Evolutionary conservation across 306 rosid species (phyloP).

Genomic region (Quercus suber): DNA sequence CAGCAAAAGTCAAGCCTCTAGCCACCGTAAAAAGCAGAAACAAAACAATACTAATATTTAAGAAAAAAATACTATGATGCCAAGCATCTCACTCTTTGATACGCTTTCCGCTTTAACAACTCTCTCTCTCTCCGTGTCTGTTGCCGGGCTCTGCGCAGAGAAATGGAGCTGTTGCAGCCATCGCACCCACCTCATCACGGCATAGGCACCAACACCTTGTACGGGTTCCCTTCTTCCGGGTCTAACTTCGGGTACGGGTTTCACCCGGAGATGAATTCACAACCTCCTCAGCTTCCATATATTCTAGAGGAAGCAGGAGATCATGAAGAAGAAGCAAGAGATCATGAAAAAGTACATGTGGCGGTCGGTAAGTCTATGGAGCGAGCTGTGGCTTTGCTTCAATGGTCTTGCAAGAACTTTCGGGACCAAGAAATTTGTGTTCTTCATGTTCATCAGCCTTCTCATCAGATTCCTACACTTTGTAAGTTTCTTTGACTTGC

Average conservation of each 20-base stretch:
- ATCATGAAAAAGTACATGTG: constrained; percentile 37
- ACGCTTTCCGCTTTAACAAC: background rate
- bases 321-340: constrained; percentile 14
- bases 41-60: background rate
- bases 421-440: constrained; percentile 40
- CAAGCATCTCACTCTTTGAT: background rate
- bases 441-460: constrained; percentile 70
- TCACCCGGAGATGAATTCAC: constrained; percentile 22
- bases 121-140: background rate
- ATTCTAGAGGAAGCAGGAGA: constrained; percentile 28
- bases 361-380: constrained; percentile 69
- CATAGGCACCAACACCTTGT: constrained; percentile 18
- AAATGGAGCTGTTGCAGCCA: constrained; percentile 68
- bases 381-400: constrained; percentile 55
- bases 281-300: constrained; percentile 30
- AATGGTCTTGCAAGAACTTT: constrained; percentile 57
- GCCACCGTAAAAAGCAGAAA: background rate
- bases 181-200: constrained; percentile 30
- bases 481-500: constrained; percentile 34
- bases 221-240: constrained; percentile 42
- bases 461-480: constrained; percentile 68
- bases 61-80: background rate
- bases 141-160: background rate
- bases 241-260: constrained; percentile 21
- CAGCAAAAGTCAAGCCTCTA: constrained; percentile 27